phyloP scores from a whole-genome alignment of 169 alveolate genomes.

The Plasmodium knowlesi region DNA sequence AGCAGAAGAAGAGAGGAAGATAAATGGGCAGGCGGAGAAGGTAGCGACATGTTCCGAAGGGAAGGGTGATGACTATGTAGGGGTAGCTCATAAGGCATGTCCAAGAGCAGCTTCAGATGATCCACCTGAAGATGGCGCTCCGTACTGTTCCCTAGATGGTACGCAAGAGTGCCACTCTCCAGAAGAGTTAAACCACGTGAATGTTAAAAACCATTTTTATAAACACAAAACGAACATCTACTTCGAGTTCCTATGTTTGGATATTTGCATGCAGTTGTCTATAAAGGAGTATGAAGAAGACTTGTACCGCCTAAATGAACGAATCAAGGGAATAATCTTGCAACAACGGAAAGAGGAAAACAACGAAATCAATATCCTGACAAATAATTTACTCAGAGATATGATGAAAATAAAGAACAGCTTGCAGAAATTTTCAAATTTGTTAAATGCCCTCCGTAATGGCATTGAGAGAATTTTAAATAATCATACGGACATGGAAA shows the following conservation, averaged over 20 bases:
- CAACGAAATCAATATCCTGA: constrained; percentile 48
- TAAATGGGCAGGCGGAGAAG: not conserved
- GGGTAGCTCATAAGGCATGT: not conserved
- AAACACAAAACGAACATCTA: constrained; percentile 21
- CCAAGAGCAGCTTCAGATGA: not conserved
- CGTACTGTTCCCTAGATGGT: not conserved
- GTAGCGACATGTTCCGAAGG: not conserved
- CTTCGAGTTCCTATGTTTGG: constrained; percentile 56
- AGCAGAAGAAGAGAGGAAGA: not conserved
- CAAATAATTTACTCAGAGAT: constrained; percentile 32
- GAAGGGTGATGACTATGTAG: not conserved
- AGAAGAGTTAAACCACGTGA: constrained; percentile 41
- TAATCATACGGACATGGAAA: constrained; percentile 28
- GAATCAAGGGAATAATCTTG: constrained; percentile 10
- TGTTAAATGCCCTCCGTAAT: constrained; percentile 55
- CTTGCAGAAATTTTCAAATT: constrained; percentile 43
- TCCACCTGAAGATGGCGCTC: not conserved
- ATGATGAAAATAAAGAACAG: constrained; percentile 66
- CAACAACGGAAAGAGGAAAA: constrained; percentile 48
- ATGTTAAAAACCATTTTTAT: constrained; percentile 34
- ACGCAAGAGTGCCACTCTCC: not conserved
- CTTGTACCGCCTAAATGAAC: constrained; percentile 5
- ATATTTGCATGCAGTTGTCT: constrained; percentile 60
- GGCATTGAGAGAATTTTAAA: constrained; percentile 41
- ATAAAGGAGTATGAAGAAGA: constrained; percentile 49